Evolutionary conservation across 305 asterid species (phyloP), one percentile per base, ranked within the genome.

Genomic region (Fraxinus albicans): DNA sequence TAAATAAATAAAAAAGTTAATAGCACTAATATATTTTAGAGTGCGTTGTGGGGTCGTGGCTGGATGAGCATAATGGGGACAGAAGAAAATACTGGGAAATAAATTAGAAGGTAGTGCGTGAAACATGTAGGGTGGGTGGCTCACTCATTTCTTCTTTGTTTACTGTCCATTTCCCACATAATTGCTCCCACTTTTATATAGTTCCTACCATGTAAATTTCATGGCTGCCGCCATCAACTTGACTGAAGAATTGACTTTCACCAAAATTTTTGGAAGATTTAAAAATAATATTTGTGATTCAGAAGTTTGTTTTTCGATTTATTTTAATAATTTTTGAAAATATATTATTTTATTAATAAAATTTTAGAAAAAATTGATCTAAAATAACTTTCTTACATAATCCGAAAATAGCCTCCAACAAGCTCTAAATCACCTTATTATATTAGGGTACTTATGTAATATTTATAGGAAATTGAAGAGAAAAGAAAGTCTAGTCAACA

Each of bases 201-300:
- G 47, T 77, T 53, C 23, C 19, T 4, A 13, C 27, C 27, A 25
- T 23, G 38, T 7, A 69, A 83, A 86, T 88, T 88, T 85, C 90
- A 31, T 88, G 90, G 88, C 90, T 85, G 90, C 88, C 85, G 75
- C 84, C 77, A 83, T 85, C 81, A 77, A 38, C 78, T 87, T 83
- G 86, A 77, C 86, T 58, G 1, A 6, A 23, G 72, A 19, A 8
- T 75, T 50, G 2, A 17, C 31, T 75, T 75, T 8, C 34, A 74
- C 55, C 76, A 31, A 15, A 12, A 1, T 1, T 38, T 38, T 38
- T 38, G 44, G 12, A 38, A 38, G 1, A 38, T 8, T 8, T 36
- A 6, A 36, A 6, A 34, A 34, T 34, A 0, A 4, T 34, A 3
- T 34, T 34, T 34, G 0, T 4, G 6, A 34, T 34, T 34, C 4